phyloP scores from a whole-genome alignment of 2,329 filamentous ascomycete species.

The Fusarium sp. region DNA sequence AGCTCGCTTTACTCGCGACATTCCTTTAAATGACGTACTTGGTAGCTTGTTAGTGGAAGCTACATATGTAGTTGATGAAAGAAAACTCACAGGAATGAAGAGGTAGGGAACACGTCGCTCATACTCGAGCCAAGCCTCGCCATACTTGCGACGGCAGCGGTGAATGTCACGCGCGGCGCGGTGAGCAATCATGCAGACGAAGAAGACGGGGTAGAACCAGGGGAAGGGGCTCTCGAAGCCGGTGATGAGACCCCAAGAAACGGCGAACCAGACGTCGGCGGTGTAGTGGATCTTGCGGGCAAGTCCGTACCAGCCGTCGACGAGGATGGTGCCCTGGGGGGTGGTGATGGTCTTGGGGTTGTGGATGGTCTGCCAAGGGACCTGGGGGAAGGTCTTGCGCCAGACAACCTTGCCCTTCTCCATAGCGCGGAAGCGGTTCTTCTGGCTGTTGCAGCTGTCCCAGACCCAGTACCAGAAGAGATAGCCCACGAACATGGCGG shows the following conservation, averaged over 20 bases:
- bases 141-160: conserved; percentile 80
- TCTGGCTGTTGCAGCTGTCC: conserved; percentile 92
- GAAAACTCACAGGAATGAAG: conserved; percentile 71
- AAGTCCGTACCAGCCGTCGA: conserved; percentile 83
- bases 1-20: background rate
- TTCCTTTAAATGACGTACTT: conserved; percentile 55
- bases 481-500: conserved; percentile 72
- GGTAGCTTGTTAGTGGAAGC: conserved; percentile 22
- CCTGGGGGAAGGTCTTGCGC: conserved; percentile 84
- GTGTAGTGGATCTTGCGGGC: conserved; percentile 70
- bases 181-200: conserved; percentile 80
- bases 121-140: conserved; percentile 81
- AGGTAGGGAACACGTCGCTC: conserved; percentile 80
- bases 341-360: conserved; percentile 82
- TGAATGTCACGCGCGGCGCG: conserved; percentile 78
- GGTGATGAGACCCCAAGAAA: conserved; percentile 61
- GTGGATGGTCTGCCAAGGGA: conserved; percentile 84
- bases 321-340: conserved; percentile 75
- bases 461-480: conserved; percentile 88
- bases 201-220: conserved; percentile 91
- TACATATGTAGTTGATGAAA: background rate
- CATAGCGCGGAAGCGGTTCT: conserved; percentile 86
- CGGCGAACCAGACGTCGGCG: conserved; percentile 58
- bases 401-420: conserved; percentile 74
- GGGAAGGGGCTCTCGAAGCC: conserved; percentile 76